A percentile compares a stretch with the other conserved stretches of the same genome.
phyloP scores from a whole-genome alignment of 331 rosid genomes.

The Malus hybrid region DNA sequence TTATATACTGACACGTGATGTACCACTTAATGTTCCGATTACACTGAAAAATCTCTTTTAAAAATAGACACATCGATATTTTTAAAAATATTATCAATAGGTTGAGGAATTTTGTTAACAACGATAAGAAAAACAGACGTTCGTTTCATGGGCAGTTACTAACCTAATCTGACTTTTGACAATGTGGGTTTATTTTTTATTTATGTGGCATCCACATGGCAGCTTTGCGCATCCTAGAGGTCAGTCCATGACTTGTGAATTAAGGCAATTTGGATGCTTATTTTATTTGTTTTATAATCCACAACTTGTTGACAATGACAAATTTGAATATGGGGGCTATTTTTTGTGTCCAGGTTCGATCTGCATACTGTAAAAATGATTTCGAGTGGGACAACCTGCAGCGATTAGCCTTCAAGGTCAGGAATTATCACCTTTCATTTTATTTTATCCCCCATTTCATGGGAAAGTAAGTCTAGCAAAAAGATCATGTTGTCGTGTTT shows the following conservation, averaged over 20 bases:
- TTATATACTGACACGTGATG: too few species aligned
- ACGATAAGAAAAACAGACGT: not conserved
- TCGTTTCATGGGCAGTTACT: not conserved
- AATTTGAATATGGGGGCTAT: not conserved
- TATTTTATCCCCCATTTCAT: too few species aligned
- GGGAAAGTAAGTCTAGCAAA: too few species aligned
- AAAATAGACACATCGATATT: too few species aligned
- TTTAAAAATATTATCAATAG: too few species aligned
- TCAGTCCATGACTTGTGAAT: conserved; percentile 19
- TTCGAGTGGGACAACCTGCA: conserved; percentile 90
- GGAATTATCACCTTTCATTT: not conserved
- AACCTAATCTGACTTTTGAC: not conserved
- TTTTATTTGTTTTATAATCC: not conserved
- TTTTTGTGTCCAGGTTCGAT: conserved; percentile 51
- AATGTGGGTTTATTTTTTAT: not conserved
- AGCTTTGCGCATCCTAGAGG: conserved; percentile 86
- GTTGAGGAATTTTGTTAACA: not conserved
- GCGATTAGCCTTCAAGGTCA: conserved; percentile 58
- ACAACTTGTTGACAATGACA: not conserved
- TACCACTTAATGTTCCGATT: too few species aligned
- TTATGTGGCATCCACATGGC: conserved; percentile 21
- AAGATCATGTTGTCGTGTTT: too few species aligned
- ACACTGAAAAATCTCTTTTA: too few species aligned
- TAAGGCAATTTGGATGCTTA: not conserved
- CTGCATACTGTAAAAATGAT: conserved; percentile 80